phyloP scores from a whole-genome alignment of 208 protist species.

The Borovskyia barvae region DNA sequence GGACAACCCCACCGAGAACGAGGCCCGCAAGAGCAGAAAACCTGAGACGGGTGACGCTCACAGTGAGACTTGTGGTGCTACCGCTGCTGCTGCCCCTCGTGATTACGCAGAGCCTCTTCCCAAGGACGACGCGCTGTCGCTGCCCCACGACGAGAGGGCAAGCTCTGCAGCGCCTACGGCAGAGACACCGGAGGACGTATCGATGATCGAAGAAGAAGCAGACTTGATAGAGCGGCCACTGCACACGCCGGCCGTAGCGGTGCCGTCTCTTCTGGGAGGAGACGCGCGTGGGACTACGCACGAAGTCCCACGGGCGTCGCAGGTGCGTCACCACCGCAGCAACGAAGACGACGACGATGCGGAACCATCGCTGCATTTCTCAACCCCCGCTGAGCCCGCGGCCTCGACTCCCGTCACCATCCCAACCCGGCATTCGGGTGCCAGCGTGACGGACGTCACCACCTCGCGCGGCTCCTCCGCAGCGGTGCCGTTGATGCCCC shows the following conservation, averaged over 20 bases:
- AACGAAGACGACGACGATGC: conserved; percentile 37
- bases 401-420: conserved; percentile 1
- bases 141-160: no score
- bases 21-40: no score
- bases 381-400: conserved; percentile 1
- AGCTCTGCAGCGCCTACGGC: no score
- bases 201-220: conserved; percentile 5
- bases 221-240: not conserved
- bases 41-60: no score
- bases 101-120: no score
- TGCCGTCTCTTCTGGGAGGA: not conserved
- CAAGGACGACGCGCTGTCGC: no score
- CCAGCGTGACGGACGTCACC: no score
- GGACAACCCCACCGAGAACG: no score
- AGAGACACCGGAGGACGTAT: not conserved
- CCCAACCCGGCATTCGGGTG: no score
- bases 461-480: no score
- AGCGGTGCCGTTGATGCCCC: not conserved
- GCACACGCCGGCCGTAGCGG: not conserved
- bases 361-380: conserved; percentile 42
- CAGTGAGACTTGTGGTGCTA: no score
- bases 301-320: not conserved
- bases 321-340: not conserved
- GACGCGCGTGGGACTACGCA: not conserved
- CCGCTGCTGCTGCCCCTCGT: no score